Evolutionary conservation across 352 stramenopile species (phyloP).

Genomic region (Globisporangium nodosum): DNA sequence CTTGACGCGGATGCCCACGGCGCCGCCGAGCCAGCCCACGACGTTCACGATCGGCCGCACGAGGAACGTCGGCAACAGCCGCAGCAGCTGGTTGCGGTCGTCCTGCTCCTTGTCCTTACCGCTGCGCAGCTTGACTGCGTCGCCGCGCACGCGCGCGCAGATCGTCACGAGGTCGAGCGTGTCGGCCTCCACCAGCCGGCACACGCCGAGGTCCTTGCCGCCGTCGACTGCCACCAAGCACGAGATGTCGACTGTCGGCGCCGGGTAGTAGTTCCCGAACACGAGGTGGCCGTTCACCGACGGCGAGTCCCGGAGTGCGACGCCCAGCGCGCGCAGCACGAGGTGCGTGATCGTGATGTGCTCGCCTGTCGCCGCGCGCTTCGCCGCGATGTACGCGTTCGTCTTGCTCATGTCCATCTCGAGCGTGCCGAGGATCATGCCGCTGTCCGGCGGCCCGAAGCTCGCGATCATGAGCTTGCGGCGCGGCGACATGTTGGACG

Average conservation of each 20-base stretch:
- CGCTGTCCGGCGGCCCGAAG: slow-evolving; percentile 47
- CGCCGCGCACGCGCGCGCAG: slow-evolving; percentile 32
- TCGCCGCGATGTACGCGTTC: slow-evolving; percentile 50
- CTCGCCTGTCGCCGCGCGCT: slow-evolving; percentile 33
- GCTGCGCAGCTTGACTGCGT: slow-evolving; percentile 43
- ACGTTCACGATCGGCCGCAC: slow-evolving; percentile 53
- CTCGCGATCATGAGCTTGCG: slow-evolving; percentile 71
- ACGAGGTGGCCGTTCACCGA: slow-evolving; percentile 72
- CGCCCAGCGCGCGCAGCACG: slow-evolving; percentile 51
- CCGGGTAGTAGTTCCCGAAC: slow-evolving; percentile 62
- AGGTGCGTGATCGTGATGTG: slow-evolving; percentile 71
- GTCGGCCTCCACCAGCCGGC: slow-evolving; percentile 34
- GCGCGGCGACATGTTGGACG: slow-evolving; percentile 46
- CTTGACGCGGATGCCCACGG: slow-evolving; percentile 44
- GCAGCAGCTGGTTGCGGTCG: slow-evolving; percentile 61
- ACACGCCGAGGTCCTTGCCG: slow-evolving; percentile 60
- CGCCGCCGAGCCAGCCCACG: slow-evolving; percentile 56
- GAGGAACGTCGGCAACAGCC: slow-evolving; percentile 43
- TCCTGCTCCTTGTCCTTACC: slow-evolving; percentile 54
- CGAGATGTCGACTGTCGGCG: slow-evolving; percentile 58
- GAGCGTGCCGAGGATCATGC: slow-evolving; percentile 69
- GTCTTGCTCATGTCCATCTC: slow-evolving; percentile 62
- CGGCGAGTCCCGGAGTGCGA: slow-evolving; percentile 39
- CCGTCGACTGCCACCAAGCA: slow-evolving; percentile 52
- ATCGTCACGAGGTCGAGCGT: slow-evolving; percentile 57